Base-by-base conservation (phyloP, 2,329 filamentous ascomycete genomes). In the Neonectria magnoliae region DNA sequence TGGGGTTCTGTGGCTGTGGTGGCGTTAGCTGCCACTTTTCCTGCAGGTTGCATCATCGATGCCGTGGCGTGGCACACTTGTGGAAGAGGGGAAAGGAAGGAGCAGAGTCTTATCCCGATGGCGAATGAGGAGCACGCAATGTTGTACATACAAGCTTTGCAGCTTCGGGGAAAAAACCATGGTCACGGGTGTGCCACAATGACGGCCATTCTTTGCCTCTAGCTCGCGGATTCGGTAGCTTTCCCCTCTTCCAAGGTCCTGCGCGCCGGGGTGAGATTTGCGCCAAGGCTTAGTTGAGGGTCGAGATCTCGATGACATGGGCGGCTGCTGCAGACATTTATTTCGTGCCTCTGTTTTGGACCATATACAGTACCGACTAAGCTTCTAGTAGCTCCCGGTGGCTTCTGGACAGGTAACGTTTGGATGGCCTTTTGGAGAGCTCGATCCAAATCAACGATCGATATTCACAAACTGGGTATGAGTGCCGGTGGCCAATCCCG, bases 1-100 rank as follows among this genome's bases (percentile, higher is more conserved):
- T 64, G 50, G 54, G 22, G 36, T 16, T 47, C n/a, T 65, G 70
- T 72, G 70, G 70, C 71, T 70, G 67, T 71, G 67, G 68, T 75
- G 72, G 72, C 73, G 70, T 61, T 11, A 74, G 67, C 69, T 73
- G 51, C 58, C 57, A 54, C 51, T 51, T 62, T 45, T 42, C 62
- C 61, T 42, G 38, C 38, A 42, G 25, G 53, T 62, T 66, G 53
- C 66, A 66, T 68, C 64, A 69, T 69, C 27, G 65, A 69, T 65
- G 27, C 44, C 36, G 65, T 66, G 60, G 59, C 65, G 36, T 38
- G 14, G 65, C 45, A 25, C 38, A n/a, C 36, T 38, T 38, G 54
- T 31, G 38, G 38, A 42, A 42, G n/a, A 20, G n/a, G 38, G 38
- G 38, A 29, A 29, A 25, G 25, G 29, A 33, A 33, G 18, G 29